Evolutionary conservation across 306 rosid genomes (phyloP), one percentile per base, ranked within the genome.

Genomic region (Begonia masoniana): DNA sequence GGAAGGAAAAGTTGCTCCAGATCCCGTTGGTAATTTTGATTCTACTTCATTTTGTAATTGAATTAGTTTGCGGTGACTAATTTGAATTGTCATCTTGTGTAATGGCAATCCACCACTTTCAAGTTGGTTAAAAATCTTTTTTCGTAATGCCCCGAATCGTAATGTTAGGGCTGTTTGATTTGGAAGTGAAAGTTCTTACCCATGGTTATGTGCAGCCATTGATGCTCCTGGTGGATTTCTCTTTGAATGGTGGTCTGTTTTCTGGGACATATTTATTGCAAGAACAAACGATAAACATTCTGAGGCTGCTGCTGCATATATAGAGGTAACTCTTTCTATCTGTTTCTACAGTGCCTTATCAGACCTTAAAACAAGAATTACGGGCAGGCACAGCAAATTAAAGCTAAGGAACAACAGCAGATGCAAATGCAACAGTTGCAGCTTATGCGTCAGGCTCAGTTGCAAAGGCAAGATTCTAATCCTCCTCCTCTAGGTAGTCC

Each of bases 161-260:
- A 21, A 21, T 21, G 24, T 21, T 21, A 21, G 24, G 24, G 24
- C 24, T 21, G 24, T 21, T 31, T 31, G 39, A 31, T 4, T 6
- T 31, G 1, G 39, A 31, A 31, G 39, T 31, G 39, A 50, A 41
- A 58, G 15, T 68, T 54, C 51, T 47, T 59, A 15, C 55, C 46
- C 46, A 19, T 43, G 47, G 62, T 57, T 36, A 68, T 64, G 43
- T 74, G 82, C 94, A 89, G 95, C 97, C 58, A 89, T 85, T 73
- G 97, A 89, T 85, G 97, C 95, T 56, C 97, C 95, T 49, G 94
- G 95, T 15, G 97, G 97, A 41, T 89, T 85, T 65, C 95, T 89
- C 59, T 89, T 82, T 23, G 95, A 89, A 78, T 89, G 95, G 97
- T 89, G 97, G 97, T 89, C 94, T 74, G 97, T 89, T 62, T 85